A percentile compares a stretch with the other conserved stretches of the same genome.
phyloP scores from a whole-genome alignment of 257 asterid genomes.

The Petunia secreta region DNA sequence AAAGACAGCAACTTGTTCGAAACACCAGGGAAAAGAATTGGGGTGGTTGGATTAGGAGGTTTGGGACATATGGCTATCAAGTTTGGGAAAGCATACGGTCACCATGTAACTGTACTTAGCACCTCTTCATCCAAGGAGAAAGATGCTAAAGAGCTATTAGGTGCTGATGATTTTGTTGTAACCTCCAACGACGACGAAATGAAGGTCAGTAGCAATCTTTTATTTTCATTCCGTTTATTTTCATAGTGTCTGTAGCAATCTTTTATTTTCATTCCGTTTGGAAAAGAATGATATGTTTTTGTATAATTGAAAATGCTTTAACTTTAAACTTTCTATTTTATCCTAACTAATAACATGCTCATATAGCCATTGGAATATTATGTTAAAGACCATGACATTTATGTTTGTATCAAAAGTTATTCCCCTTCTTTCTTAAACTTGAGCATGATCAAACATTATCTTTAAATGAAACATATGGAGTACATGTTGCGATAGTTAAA shows the following conservation, averaged over 20 bases:
- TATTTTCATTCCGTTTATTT: too few species aligned
- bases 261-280: too few species aligned
- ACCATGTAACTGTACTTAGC: constrained; percentile 21
- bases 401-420: too few species aligned
- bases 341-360: too few species aligned
- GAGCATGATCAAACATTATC: too few species aligned
- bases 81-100: constrained; percentile 27
- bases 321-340: too few species aligned
- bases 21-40: constrained; percentile 2
- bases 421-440: too few species aligned
- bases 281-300: too few species aligned
- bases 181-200: constrained; percentile 21
- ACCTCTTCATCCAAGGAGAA: constrained; percentile 23
- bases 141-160: constrained; percentile 21
- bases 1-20: constrained; percentile 9
- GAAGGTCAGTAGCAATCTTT: background rate
- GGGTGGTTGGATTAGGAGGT: constrained; percentile 27
- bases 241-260: too few species aligned
- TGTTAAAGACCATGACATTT: too few species aligned
- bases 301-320: too few species aligned
- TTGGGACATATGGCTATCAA: constrained; percentile 30
- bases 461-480: background rate
- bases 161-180: constrained; percentile 26
- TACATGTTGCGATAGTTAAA: background rate
- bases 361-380: too few species aligned